phyloP scores from a whole-genome alignment of 768 basidiomycete genomes.

The Dictyophora rubrovolvata region DNA sequence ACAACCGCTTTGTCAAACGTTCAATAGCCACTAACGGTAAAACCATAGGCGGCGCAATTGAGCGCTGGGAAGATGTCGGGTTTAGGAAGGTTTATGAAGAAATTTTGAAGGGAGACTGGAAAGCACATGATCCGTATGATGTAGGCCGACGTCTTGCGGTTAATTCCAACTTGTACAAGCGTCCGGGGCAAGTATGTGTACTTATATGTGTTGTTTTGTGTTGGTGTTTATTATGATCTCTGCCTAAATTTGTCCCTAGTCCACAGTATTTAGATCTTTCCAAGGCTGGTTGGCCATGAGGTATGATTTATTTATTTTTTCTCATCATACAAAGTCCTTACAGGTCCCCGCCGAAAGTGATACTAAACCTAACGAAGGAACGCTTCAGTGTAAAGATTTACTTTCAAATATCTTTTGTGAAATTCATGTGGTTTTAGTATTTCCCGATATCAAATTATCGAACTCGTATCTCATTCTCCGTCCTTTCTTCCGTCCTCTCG shows the following conservation, averaged over 20 bases:
- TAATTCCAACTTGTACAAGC: slow-evolving; percentile 51
- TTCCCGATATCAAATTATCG: slow-evolving; percentile 53
- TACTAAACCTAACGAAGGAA: slow-evolving; percentile 61
- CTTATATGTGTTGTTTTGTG: neutral
- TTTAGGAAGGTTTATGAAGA: slow-evolving; percentile 52
- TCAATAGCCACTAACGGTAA: slow-evolving; percentile 11
- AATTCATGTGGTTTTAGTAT: slow-evolving; percentile 28
- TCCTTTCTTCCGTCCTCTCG: slow-evolving; percentile 59
- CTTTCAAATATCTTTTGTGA: slow-evolving; percentile 3
- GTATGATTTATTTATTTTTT: slow-evolving; percentile 28
- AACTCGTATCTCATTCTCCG: slow-evolving; percentile 67
- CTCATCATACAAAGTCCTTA: neutral
- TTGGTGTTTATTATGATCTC: neutral
- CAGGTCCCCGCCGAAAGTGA: slow-evolving; percentile 30
- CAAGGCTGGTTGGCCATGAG: slow-evolving; percentile 74
- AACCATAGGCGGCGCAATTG: slow-evolving; percentile 54
- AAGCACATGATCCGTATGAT: slow-evolving; percentile 56
- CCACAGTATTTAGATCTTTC: slow-evolving; percentile 36
- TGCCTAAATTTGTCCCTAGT: neutral
- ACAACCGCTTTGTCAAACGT: slow-evolving; percentile 21
- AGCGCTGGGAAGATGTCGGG: slow-evolving; percentile 59
- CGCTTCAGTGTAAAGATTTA: slow-evolving; percentile 28
- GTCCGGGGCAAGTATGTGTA: slow-evolving; percentile 36
- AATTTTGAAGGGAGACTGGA: slow-evolving; percentile 55
- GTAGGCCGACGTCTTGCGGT: slow-evolving; percentile 51